phyloP scores from a whole-genome alignment of 345 rosid genomes.

The Salix purpurea region DNA sequence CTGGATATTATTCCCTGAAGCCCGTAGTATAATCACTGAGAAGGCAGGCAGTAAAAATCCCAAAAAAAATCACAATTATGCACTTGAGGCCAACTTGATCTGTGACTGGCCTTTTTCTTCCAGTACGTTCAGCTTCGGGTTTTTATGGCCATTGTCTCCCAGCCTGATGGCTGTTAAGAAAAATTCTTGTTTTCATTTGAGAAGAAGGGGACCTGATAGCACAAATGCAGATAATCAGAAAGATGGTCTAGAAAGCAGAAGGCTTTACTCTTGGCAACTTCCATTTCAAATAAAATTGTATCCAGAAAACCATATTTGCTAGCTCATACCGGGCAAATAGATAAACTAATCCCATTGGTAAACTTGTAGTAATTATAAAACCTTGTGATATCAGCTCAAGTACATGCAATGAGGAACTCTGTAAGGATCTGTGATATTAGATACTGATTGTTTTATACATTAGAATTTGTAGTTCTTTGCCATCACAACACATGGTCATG shows the following conservation, averaged over 20 bases:
- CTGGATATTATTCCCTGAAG: background rate
- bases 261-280: background rate
- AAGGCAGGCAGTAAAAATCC: background rate
- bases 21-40: background rate
- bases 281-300: background rate
- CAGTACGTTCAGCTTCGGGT: background rate
- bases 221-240: background rate
- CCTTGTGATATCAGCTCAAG: background rate
- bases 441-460: background rate
- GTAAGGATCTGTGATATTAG: background rate
- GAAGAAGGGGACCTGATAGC: slow-evolving; percentile 18
- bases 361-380: background rate
- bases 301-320: background rate
- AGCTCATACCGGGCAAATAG: background rate
- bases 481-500: background rate
- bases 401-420: background rate
- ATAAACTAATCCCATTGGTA: background rate
- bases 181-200: background rate
- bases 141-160: background rate
- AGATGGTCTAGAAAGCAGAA: background rate
- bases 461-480: background rate
- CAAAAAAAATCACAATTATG: background rate
- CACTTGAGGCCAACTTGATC: background rate
- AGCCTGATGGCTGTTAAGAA: background rate
- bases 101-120: background rate